Conservation (phyloP, 2,329 filamentous ascomycete genomes). For the Rosellinia necatrix region DNA sequence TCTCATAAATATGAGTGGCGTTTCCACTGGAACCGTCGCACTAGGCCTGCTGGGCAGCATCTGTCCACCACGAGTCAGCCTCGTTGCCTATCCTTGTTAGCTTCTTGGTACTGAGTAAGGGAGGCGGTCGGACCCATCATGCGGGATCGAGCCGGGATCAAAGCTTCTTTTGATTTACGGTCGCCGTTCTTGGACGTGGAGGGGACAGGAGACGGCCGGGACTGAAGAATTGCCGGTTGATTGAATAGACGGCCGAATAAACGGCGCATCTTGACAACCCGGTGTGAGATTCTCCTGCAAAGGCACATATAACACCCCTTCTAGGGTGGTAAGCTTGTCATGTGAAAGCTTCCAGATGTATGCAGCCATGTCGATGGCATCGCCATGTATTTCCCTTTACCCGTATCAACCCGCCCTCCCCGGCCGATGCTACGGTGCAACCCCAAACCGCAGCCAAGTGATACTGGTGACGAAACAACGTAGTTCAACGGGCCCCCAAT, state of each 20-base stretch:
- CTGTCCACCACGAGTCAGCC: constrained; percentile 19
- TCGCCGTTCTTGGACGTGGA: constrained; percentile 9
- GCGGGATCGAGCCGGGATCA: constrained; percentile 24
- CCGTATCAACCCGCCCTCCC: constrained; percentile 16
- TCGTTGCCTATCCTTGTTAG: constrained; percentile 17
- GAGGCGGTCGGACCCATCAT: constrained; percentile 24
- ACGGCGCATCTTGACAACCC: constrained; percentile 35
- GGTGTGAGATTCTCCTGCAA: constrained; percentile 39
- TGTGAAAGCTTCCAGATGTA: constrained; percentile 27
- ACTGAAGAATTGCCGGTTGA: constrained; percentile 23
- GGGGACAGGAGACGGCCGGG: constrained; percentile 19
- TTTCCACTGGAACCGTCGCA: constrained; percentile 9
- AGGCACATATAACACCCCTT: constrained; percentile 11
- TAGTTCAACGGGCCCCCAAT: neutral
- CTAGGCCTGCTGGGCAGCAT: constrained; percentile 1
- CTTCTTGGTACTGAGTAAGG: constrained; percentile 17
- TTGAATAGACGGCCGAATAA: constrained; percentile 33
- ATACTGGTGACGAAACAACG: constrained; percentile 11
- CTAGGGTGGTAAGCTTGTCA: constrained; percentile 17
- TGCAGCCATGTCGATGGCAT: constrained; percentile 32
- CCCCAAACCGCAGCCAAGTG: constrained; percentile 21
- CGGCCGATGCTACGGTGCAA: constrained; percentile 23
- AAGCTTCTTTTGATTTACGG: constrained; percentile 7
- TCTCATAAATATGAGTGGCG: constrained; percentile 9
- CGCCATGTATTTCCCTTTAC: constrained; percentile 29